Conservation (phyloP, 768 basidiomycete species). For the Suillus occidentalis region DNA sequence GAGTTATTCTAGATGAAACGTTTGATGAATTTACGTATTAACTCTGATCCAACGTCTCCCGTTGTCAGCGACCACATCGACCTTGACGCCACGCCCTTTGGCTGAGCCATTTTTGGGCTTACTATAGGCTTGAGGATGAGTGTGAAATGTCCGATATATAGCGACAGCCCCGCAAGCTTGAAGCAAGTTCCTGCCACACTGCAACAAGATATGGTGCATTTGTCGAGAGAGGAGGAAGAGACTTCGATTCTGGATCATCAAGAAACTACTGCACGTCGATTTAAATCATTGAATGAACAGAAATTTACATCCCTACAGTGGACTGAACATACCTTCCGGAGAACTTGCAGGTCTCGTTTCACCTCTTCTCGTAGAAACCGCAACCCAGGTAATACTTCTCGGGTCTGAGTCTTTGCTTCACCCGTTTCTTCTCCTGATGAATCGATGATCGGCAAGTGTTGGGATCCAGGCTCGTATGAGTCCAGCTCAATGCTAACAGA, state of each 20-base stretch:
- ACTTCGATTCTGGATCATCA: slow-evolving; percentile 37
- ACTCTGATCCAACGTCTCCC: slow-evolving; percentile 81
- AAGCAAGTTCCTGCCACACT: slow-evolving; percentile 81
- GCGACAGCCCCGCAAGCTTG: slow-evolving; percentile 58
- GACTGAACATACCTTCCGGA: slow-evolving; percentile 36
- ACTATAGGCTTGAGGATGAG: background rate
- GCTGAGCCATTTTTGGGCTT: slow-evolving; percentile 11
- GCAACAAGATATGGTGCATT: slow-evolving; percentile 81
- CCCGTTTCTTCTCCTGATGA: slow-evolving; percentile 24
- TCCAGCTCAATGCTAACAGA: slow-evolving; percentile 24
- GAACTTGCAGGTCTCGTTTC: slow-evolving; percentile 41
- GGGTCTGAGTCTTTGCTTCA: background rate
- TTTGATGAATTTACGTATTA: slow-evolving; percentile 67
- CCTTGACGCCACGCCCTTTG: slow-evolving; percentile 51
- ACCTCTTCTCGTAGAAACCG: slow-evolving; percentile 42
- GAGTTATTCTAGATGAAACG: slow-evolving; percentile 4
- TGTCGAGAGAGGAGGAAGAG: slow-evolving; percentile 58
- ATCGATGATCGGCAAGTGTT: slow-evolving; percentile 36
- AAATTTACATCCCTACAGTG: background rate
- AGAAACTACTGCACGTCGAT: slow-evolving; percentile 57
- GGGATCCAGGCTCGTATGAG: slow-evolving; percentile 23
- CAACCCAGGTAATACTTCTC: slow-evolving; percentile 38
- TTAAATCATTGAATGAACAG: slow-evolving; percentile 3
- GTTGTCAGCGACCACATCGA: slow-evolving; percentile 77
- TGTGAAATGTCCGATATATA: slow-evolving; percentile 55